Conservation (phyloP, 2,329 filamentous ascomycete genomes). For the Colletotrichum karsti region DNA sequence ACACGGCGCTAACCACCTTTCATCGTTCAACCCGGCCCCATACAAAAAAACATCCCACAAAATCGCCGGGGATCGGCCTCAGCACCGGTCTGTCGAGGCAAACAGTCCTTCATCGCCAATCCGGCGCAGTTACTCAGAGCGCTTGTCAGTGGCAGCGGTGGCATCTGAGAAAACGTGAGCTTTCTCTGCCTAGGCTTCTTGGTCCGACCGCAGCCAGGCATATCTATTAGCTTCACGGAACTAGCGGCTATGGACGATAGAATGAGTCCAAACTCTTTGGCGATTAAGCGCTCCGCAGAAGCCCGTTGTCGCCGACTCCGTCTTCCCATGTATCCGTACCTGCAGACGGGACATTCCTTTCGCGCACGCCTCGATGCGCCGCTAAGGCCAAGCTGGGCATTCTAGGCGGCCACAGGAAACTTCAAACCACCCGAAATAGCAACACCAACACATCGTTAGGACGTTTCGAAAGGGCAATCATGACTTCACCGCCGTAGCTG, state of each 20-base stretch:
- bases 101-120: neutral
- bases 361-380: conserved; percentile 3
- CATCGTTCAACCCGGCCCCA: conserved; percentile 7
- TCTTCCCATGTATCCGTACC: neutral
- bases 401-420: neutral
- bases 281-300: neutral
- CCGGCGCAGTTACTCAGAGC: neutral
- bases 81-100: neutral
- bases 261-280: neutral
- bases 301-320: neutral
- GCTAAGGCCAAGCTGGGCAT: neutral
- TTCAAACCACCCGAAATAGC: neutral
- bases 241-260: neutral
- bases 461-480: neutral
- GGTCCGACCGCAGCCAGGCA: neutral
- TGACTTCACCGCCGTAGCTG: neutral
- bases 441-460: too few species aligned
- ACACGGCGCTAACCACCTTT: conserved; percentile 17
- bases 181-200: neutral
- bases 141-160: neutral
- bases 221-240: neutral
- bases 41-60: conserved; percentile 11
- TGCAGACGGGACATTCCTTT: neutral
- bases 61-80: neutral
- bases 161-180: neutral